A percentile compares a stretch with the other conserved stretches of the same genome.
Conservation (phyloP, 345 rosid species). For the rapeseed (Brassica napus) region DNA sequence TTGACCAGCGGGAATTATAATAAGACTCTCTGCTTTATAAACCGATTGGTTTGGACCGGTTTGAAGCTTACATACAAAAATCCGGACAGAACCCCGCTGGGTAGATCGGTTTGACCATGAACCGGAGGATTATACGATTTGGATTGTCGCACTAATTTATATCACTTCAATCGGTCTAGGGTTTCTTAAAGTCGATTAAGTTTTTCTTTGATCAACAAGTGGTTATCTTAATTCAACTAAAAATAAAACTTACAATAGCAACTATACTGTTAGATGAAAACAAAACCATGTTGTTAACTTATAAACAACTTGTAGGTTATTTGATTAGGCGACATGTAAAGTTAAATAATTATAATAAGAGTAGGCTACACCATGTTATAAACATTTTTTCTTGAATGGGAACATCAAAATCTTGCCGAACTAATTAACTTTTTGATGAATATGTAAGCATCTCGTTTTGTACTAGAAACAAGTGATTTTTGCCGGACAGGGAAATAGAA, state of each 20-base stretch:
- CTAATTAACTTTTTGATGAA: too few species aligned
- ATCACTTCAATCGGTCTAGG: not conserved
- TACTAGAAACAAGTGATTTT: too few species aligned
- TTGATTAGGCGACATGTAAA: not conserved
- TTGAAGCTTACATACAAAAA: not conserved
- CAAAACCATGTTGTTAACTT: not conserved
- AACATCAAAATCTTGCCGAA: too few species aligned
- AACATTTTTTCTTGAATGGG: not conserved
- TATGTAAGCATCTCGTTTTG: too few species aligned
- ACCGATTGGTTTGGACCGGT: not conserved
- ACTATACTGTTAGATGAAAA: not conserved
- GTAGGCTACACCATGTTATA: not conserved
- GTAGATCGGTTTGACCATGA: not conserved
- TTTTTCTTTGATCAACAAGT: not conserved
- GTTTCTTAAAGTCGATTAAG: not conserved
- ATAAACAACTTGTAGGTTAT: not conserved
- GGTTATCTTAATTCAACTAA: not conserved
- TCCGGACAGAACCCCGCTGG: not conserved
- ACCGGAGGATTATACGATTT: not conserved
- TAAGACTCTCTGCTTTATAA: not conserved
- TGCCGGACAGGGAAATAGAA: too few species aligned
- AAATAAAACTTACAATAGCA: not conserved
- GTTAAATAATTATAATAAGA: not conserved
- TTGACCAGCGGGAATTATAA: constrained; percentile 19
- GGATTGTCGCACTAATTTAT: not conserved